Evolutionary conservation across 139 green algal genomes (phyloP).

Genomic region (Diplosphaera chodatii): DNA sequence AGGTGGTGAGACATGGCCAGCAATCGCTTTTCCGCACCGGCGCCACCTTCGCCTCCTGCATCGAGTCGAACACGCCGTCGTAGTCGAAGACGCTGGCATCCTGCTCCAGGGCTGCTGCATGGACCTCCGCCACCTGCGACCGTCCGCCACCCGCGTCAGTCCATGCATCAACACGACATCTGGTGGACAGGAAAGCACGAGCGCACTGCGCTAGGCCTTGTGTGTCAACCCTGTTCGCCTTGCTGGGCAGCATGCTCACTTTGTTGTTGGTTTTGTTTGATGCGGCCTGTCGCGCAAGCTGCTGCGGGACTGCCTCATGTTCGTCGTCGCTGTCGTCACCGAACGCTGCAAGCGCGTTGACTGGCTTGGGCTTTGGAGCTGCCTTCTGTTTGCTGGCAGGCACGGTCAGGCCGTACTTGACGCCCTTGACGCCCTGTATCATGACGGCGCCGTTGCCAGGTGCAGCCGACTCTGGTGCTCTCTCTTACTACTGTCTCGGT

Average conservation of each 20-base stretch:
- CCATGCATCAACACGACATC: neutral
- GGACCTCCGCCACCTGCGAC: constrained; percentile 60
- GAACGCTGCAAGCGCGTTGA: neutral
- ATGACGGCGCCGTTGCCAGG: constrained; percentile 4
- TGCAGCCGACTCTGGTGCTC: too few relatives aligned
- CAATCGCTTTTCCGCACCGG: too few relatives aligned
- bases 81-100: constrained; percentile 93
- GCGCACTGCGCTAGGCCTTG: too few relatives aligned
- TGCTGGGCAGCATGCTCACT: constrained; percentile 12
- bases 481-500: too few relatives aligned
- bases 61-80: constrained; percentile 81
- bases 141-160: neutral
- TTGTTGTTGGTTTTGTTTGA: constrained; percentile 50
- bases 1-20: too few relatives aligned
- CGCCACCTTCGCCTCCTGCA: constrained; percentile 60
- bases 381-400: constrained; percentile 24
- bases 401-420: constrained; percentile 69
- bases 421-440: constrained; percentile 59
- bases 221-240: constrained; percentile 1
- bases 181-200: too few relatives aligned
- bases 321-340: constrained; percentile 32
- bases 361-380: constrained; percentile 5
- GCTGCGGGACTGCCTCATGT: constrained; percentile 43
- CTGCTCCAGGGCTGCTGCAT: constrained; percentile 75
- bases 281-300: constrained; percentile 57